Evolutionary conservation across 331 rosid genomes (phyloP), one percentile per base, ranked within the genome.

Genomic region (Arachis monticola): DNA sequence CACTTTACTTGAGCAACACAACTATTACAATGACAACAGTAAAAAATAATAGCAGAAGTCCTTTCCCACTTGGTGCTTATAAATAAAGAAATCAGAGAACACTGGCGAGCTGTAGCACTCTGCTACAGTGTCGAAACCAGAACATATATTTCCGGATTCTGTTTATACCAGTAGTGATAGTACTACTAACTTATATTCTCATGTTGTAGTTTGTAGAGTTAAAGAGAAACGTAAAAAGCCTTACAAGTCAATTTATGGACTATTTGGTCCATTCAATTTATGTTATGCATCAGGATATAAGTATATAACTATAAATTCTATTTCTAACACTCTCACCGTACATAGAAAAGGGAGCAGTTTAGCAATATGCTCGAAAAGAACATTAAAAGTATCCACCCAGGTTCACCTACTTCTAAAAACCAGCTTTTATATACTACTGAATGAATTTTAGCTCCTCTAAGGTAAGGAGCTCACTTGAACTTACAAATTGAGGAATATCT

Each of bases 11-110:
- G 40, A 45, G 65, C 67, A 71, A 58, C 48, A 44, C 9, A 44
- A 8, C 8, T 44, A 44, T 8, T 5, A 44, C 48, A 4, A 44
- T 5, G 1, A 44, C 48, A 44, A 44, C 48, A 44, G 6, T 4
- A 32, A 32, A 32, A 32, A 32, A 32, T 32, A 1, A 32, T 3
- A 32, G 38, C 38, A 32, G 22, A 44, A 44, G 47, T 7, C 47
- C 5, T 44, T 44, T 44, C 47, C 47, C 47, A 44, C 7, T 17
- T 17, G 22, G 22, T 17, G 22, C 22, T 17, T 41, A 41, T 10
- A 70, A 41, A 22, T 56, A 59, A 11, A 45, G 65, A 45, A 45
- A 27, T 46, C 58, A 72, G 44, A 72, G 10, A 38, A 45, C 41
- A 48, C 35, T 46, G 62, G 10, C 10, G 10, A 58, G 8, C 4